Base-by-base conservation (phyloP, 495 filamentous ascomycete genomes). In the Coniosporium apollinis region DNA sequence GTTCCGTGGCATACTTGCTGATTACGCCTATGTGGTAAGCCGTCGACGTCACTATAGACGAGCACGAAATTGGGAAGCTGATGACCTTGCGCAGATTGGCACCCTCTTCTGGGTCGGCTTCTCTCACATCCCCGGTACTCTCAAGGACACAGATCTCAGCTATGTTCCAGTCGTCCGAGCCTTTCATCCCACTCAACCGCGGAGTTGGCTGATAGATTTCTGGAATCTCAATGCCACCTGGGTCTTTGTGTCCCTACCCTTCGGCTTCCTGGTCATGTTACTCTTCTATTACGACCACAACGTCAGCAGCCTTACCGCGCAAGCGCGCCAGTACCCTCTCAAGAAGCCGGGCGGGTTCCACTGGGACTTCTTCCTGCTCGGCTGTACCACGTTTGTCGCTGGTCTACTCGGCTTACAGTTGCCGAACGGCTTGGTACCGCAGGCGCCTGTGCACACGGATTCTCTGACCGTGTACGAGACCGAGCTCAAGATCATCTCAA, bases 351-450 rank as follows among this genome's bases (percentile, higher is more conserved):
- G 84, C 21, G 86, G 86, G 7, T 94, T 94, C 53, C 86, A 94
- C 62, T 94, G 85, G 85, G 86, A 94, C 46, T 51, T 94, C 33
- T 94, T 89, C 65, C 72, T 94, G 19, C 73, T 94, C 1, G 87
- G 87, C 10, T 59, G 84, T 9, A 94, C 87, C 3, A 93, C 86
- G 0, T 79, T 78, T 36, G 56, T 94, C 13, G 76, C 77, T 11
- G 87, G 86, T 5, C 58, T 96, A 6, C 61, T 94, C 15, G 87
- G 87, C 3, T 68, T 96, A 19, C 87, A 87, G 11, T 79, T 86
- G 43, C 87, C 86, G 19, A 94, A 94, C 50, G 87, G 87, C 4
- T 74, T 96, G 15, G 51, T 60, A 19, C 57, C 57, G 1, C 87
- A 96, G 57, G 87, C 85, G 0, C 87, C 87, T 3, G 91, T 94